Evolutionary conservation across 768 basidiomycete species (phyloP).

Genomic region (Lanmaoa pseudosensibilis): DNA sequence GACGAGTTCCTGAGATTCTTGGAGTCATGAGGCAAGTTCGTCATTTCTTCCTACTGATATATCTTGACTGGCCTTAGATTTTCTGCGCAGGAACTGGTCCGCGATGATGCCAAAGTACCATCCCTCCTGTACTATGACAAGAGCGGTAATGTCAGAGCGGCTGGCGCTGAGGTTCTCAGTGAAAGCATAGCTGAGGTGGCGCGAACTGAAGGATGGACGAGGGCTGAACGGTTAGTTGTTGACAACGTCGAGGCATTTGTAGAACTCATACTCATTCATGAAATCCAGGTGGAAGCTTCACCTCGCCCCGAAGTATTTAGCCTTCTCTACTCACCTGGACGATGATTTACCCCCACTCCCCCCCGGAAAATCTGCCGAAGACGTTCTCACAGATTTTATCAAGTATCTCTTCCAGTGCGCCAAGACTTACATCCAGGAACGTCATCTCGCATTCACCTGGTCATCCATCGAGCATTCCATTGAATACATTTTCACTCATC

Average conservation of each 20-base stretch:
- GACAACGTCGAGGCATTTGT: neutral
- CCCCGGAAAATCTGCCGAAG: constrained; percentile 31
- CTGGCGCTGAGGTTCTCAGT: constrained; percentile 41
- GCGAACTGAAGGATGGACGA: constrained; percentile 27
- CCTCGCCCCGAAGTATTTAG: constrained; percentile 15
- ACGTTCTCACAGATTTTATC: constrained; percentile 47
- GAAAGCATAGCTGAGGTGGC: constrained; percentile 35
- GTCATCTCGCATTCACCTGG: constrained; percentile 46
- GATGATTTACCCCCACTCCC: constrained; percentile 34
- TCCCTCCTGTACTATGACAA: constrained; percentile 45
- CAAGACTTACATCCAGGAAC: constrained; percentile 43
- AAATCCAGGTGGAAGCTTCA: constrained; percentile 28
- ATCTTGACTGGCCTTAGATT: constrained; percentile 31
- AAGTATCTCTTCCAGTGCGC: constrained; percentile 45
- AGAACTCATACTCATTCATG: neutral
- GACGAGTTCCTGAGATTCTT: constrained; percentile 12
- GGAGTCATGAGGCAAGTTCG: constrained; percentile 9
- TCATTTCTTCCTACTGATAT: neutral
- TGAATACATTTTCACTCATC: constrained; percentile 55
- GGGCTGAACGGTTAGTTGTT: constrained; percentile 19
- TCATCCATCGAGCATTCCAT: constrained; percentile 39
- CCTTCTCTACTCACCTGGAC: constrained; percentile 19
- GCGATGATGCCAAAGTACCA: constrained; percentile 45
- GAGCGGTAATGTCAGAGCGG: constrained; percentile 35
- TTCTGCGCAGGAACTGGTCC: constrained; percentile 37